phyloP scores from a whole-genome alignment of 805 yeast species.

The Phaffomyces antillensis region DNA sequence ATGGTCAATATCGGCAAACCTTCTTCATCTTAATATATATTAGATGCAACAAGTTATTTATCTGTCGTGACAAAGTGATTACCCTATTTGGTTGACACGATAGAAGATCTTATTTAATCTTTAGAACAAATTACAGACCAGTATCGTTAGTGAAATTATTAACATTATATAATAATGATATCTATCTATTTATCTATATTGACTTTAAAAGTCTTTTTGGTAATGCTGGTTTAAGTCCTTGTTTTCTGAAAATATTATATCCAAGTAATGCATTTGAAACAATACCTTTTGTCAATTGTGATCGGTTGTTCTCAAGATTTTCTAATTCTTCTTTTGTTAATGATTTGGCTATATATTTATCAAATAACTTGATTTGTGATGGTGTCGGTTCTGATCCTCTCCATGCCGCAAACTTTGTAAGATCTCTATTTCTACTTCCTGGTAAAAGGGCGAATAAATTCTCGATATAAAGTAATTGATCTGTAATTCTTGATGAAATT shows the following conservation, averaged over 20 bases:
- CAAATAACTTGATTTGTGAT: constrained; percentile 20
- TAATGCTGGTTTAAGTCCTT: constrained; percentile 3
- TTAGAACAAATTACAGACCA: too few relatives aligned
- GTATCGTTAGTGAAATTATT: too few relatives aligned
- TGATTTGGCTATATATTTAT: constrained; percentile 1
- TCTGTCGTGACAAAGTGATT: too few relatives aligned
- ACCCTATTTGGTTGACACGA: too few relatives aligned
- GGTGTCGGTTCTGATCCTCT: constrained; percentile 23
- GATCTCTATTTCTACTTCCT: constrained; percentile 7
- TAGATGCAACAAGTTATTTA: too few relatives aligned
- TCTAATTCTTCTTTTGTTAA: background rate
- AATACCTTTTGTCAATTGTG: constrained; percentile 10
- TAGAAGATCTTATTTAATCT: too few relatives aligned
- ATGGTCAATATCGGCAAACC: too few relatives aligned
- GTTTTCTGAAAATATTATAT: constrained; percentile 8
- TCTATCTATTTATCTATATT: too few relatives aligned
- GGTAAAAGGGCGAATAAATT: background rate
- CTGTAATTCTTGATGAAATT: constrained; percentile 20
- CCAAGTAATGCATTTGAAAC: constrained; percentile 7
- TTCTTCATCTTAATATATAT: too few relatives aligned
- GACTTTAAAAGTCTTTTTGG: background rate
- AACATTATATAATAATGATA: background rate
- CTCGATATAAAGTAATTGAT: constrained; percentile 8
- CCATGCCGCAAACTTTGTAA: constrained; percentile 28
- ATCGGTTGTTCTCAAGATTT: background rate